These are phyloP conservation scores for Cyberlindnera euphorbiae DNA, from an alignment of 805 yeast genomes.

Conservation along the genomic window DNA sequence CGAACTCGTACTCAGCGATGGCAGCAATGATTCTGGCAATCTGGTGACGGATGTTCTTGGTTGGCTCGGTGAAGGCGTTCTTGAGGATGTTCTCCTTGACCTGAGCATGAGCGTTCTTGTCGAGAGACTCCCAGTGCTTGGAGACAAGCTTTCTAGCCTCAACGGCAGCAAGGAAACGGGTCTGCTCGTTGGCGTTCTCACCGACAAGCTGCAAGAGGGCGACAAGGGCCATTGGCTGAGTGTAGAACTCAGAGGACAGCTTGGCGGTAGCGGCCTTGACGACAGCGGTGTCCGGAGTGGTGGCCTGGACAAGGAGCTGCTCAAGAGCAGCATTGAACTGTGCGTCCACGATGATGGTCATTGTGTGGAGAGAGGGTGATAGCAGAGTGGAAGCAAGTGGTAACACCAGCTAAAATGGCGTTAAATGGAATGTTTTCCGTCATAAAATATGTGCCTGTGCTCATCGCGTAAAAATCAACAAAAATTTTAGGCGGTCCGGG, in stretches of 20 bases:
- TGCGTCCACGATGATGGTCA: constrained; percentile 37
- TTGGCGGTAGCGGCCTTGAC: constrained; percentile 79
- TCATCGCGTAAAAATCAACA: constrained; percentile 9
- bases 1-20: constrained; percentile 74
- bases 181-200: constrained; percentile 58
- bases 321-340: constrained; percentile 68
- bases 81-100: constrained; percentile 67
- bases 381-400: not conserved
- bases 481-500: constrained; percentile 14
- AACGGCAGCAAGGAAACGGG: constrained; percentile 92
- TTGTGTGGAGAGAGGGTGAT: too few relatives aligned
- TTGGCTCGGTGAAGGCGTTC: constrained; percentile 60
- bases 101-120: constrained; percentile 45
- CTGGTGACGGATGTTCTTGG: constrained; percentile 75
- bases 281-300: constrained; percentile 74
- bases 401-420: too few relatives aligned
- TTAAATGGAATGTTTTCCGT: not conserved
- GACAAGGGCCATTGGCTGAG: constrained; percentile 67
- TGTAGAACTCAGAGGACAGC: constrained; percentile 70
- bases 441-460: not conserved
- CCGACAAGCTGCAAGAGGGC: constrained; percentile 80
- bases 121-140: constrained; percentile 56
- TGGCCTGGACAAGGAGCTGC: constrained; percentile 70
- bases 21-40: constrained; percentile 85
- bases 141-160: constrained; percentile 84